Evolutionary conservation across 2,329 filamentous ascomycete species (phyloP).

Genomic region (Dactylellina haptotyla): DNA sequence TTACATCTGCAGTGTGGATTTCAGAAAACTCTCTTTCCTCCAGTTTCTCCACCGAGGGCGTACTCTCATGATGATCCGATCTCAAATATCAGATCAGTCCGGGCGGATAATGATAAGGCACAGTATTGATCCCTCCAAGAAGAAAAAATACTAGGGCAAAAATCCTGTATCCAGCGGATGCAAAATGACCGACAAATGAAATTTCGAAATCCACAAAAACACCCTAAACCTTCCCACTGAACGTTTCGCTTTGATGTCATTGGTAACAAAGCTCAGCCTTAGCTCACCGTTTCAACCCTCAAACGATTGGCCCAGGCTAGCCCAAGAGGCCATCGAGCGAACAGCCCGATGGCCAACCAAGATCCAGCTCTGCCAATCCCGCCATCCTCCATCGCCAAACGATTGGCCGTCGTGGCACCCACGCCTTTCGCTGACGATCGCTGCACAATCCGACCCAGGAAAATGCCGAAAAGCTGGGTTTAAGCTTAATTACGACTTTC

Average conservation of each 20-base stretch:
- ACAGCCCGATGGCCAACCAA: not conserved
- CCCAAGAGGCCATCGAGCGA: not conserved
- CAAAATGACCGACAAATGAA: too few relatives aligned
- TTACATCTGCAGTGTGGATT: conserved; percentile 3
- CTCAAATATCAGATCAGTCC: too few relatives aligned
- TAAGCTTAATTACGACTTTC: conserved; percentile 18
- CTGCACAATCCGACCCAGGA: not conserved
- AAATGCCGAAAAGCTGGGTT: too few relatives aligned
- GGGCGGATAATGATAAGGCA: too few relatives aligned
- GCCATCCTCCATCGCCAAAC: conserved; percentile 1
- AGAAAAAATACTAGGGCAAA: too few relatives aligned
- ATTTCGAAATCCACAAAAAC: conserved; percentile 5
- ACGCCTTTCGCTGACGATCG: not conserved
- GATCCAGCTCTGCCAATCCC: not conserved
- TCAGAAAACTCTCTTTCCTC: not conserved
- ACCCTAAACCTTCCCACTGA: not conserved
- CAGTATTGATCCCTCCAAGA: too few relatives aligned
- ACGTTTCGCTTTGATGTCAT: conserved; percentile 19
- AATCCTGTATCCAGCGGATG: too few relatives aligned
- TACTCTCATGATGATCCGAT: not conserved
- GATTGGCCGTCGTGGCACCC: conserved; percentile 1
- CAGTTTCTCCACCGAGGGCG: too few relatives aligned
- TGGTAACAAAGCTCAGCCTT: not conserved
- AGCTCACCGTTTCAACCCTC: not conserved
- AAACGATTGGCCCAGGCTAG: conserved; percentile 7